These are phyloP conservation scores for Micractinium conductrix DNA, from an alignment of 139 green algal species.

Conservation along the genomic window DNA sequence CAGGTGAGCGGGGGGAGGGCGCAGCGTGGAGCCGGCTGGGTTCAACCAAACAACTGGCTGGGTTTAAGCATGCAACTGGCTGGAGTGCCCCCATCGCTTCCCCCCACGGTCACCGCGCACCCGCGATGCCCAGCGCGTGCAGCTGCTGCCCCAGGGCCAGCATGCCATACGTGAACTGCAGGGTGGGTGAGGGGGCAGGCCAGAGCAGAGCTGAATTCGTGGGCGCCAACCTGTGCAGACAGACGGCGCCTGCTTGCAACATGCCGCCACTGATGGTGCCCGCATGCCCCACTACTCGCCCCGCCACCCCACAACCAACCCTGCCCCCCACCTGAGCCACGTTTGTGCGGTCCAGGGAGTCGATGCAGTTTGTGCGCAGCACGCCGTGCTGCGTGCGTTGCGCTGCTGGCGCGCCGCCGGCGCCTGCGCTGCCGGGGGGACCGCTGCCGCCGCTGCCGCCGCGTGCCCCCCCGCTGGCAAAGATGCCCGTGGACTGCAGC, in stretches of 20 bases:
- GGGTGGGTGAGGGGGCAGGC: too few species aligned
- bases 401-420: not conserved
- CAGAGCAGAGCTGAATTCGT: too few species aligned
- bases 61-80: too few species aligned
- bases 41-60: too few species aligned
- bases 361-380: conserved; percentile 96
- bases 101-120: not conserved
- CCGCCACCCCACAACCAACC: not conserved
- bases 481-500: conserved; percentile 41
- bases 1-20: too few species aligned
- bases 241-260: too few species aligned
- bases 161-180: conserved; percentile 82
- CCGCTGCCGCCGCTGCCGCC: not conserved
- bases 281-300: too few species aligned
- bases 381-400: conserved; percentile 67
- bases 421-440: not conserved
- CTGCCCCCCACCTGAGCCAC: conserved; percentile 63
- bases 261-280: too few species aligned
- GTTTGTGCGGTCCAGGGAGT: conserved; percentile 98
- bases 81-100: not conserved
- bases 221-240: too few species aligned
- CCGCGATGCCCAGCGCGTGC: conserved; percentile 62
- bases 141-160: conserved; percentile 84
- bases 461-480: conserved; percentile 3
- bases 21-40: too few species aligned